phyloP scores from a whole-genome alignment of 176 grass and related monocot species.

The Sorghum bicolor region Sorghum_bicolor_NCBIv3 NC_012878.2:58016001-58016500 shows the following conservation, averaged over 20 bases:
- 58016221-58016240: slow-evolving; percentile 46
- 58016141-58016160: slow-evolving; percentile 59
- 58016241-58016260: slow-evolving; percentile 50
- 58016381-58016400: slow-evolving; percentile 65
- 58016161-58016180: slow-evolving; percentile 72
- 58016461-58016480: slow-evolving; percentile 63
- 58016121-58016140: slow-evolving; percentile 25
- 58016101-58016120: slow-evolving; percentile 18
- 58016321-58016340: slow-evolving; percentile 44
- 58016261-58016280: not conserved
- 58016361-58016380: slow-evolving; percentile 62
- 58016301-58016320: slow-evolving; percentile 44
- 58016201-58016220: not conserved
- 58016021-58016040: slow-evolving; percentile 21
- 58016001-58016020: not conserved
- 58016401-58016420: slow-evolving; percentile 47
- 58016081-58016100: slow-evolving; percentile 42
- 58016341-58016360: slow-evolving; percentile 57
- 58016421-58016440: slow-evolving; percentile 37
- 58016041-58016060: slow-evolving; percentile 63
- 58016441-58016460: slow-evolving; percentile 11
- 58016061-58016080: slow-evolving; percentile 59
- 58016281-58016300: slow-evolving; percentile 22
- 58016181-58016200: slow-evolving; percentile 53
- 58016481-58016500: slow-evolving; percentile 34